Evolutionary conservation across 1,284 basidiomycete species (phyloP), one percentile per base, ranked within the genome.

Genomic region (Rhodotorula glutinis): DNA sequence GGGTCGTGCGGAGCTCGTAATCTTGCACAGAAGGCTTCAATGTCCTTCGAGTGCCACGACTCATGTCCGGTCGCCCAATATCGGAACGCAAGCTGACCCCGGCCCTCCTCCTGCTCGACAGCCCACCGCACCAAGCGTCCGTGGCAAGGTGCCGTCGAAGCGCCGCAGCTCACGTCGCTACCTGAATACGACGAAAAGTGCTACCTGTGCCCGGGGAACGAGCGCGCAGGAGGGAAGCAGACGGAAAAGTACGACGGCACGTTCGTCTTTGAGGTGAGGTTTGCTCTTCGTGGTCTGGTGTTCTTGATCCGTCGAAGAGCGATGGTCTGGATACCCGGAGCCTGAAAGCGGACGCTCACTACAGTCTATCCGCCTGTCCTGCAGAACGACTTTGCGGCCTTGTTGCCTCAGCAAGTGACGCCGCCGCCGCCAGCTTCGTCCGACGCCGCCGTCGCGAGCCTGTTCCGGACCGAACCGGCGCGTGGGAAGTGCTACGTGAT

Each of bases 191-290:
- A 96, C 75, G 82, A 85, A 8, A 80, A 82, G 49, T 98, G 94
- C 77, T 95, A 92, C 78, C 85, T 97, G 53, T 98, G 94, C 75
- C 93, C 94, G 0, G 87, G 92, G 23, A 96, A 97, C 77, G 76
- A 79, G 30, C 85, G 94, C n/a, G 86, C 88, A 1, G 87, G 87
- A 10, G 92, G 91, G 0, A 79, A 85, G 66, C 77, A 79, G 65
- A 96, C 93, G 76, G 87, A 86, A 3, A 70, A 80, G 19, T 97
- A 93, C 80, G 78, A 81, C 10, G 79, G 85, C 25, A 92, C 89
- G 3, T 87, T 83, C 61, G 75, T 76, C 13, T 77, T 77, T 46
- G 76, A 77, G 70, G 76, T 77, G 30, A 30, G 74, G 83, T 0
- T 84, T 85, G 3, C 65, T 75, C 3, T 74, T 82, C 0, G 77